Conservation (phyloP, 176 grass and related monocot genomes). For the Phoenix dactylifera region DNA sequence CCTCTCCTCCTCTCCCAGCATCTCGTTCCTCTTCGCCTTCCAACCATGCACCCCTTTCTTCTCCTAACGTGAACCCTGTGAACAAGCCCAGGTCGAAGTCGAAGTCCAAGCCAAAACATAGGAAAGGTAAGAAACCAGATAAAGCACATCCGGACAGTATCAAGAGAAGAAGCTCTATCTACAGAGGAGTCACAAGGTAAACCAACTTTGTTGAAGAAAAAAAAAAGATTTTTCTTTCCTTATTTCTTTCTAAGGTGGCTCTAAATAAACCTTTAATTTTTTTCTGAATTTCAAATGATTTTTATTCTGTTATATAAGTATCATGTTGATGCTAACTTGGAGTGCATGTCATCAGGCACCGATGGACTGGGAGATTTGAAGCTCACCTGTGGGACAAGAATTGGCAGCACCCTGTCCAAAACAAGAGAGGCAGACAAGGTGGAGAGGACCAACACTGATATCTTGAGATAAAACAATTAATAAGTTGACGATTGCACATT, state of each 20-base stretch:
- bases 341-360: constrained; percentile 54
- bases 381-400: constrained; percentile 98
- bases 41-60: constrained; percentile 8
- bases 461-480: constrained; percentile 2
- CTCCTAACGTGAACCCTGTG: constrained; percentile 3
- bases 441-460: constrained; percentile 1
- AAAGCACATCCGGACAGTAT: constrained; percentile 1
- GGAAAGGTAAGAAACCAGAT: constrained; percentile 21
- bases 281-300: too few relatives aligned
- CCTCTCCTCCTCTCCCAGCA: constrained; percentile 11
- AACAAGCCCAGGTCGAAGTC: constrained; percentile 16
- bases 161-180: constrained; percentile 75
- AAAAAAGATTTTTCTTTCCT: too few relatives aligned
- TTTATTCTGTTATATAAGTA: too few relatives aligned
- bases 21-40: constrained; percentile 20
- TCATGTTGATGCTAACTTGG: too few relatives aligned
- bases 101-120: constrained; percentile 35
- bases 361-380: constrained; percentile 96
- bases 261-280: too few relatives aligned
- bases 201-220: too few relatives aligned
- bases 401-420: constrained; percentile 55
- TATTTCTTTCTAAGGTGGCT: too few relatives aligned
- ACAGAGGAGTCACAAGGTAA: constrained; percentile 91
- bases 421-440: constrained; percentile 99
- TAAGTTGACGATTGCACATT: not conserved